These are phyloP conservation scores for Boletellus emodensis DNA, from an alignment of 768 basidiomycete species.

Conservation along the genomic window DNA sequence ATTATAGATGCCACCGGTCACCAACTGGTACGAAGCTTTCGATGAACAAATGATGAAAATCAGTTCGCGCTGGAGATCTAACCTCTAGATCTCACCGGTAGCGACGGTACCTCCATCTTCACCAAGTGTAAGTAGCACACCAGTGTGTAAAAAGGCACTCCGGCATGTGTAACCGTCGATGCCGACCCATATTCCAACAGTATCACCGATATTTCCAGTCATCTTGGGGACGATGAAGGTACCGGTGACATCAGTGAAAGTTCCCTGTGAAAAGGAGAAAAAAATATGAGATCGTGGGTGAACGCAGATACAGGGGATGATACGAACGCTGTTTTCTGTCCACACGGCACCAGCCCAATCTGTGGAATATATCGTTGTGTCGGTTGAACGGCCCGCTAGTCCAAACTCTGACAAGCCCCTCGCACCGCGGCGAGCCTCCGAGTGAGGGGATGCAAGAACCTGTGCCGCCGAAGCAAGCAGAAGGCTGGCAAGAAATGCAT, in stretches of 20 bases:
- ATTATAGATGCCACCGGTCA: constrained; percentile 3
- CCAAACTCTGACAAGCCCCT: no score
- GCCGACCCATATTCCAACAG: background rate
- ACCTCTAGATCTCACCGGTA: background rate
- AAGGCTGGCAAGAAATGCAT: no score
- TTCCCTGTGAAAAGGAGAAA: background rate
- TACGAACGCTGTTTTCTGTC: no score
- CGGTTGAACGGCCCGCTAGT: no score
- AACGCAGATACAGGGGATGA: no score
- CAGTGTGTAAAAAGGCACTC: background rate
- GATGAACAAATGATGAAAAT: no score
- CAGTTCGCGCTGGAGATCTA: background rate
- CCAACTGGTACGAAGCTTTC: constrained; percentile 7
- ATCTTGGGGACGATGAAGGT: background rate
- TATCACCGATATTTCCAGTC: background rate
- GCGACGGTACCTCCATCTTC: background rate
- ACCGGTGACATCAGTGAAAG: background rate
- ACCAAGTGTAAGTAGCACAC: background rate
- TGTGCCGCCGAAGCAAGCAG: no score
- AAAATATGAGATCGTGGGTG: no score
- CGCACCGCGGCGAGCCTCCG: no score
- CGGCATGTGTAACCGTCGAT: background rate
- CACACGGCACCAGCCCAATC: no score
- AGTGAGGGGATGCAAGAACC: no score
- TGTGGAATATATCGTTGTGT: no score